These are phyloP conservation scores for Caloboletus firmus DNA, from an alignment of 1,284 basidiomycete species.

Conservation along the genomic window DNA sequence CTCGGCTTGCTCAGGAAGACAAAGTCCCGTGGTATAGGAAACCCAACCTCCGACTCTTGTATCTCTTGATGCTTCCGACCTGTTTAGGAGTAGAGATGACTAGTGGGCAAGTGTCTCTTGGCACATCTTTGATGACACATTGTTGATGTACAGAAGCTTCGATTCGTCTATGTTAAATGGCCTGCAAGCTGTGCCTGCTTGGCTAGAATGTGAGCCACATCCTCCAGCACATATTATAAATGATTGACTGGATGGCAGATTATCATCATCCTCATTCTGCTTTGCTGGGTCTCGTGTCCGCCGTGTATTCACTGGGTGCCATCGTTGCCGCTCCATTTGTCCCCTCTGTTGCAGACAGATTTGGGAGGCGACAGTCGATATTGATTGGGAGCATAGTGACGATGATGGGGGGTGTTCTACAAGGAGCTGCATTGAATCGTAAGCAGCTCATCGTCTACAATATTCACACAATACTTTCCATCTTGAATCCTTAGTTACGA, in stretches of 20 bases:
- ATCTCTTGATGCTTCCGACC: no score
- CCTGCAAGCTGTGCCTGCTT: constrained; percentile 21
- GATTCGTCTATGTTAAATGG: constrained; percentile 17
- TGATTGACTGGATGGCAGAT: constrained; percentile 6
- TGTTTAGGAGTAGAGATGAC: not conserved
- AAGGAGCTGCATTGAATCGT: constrained; percentile 13
- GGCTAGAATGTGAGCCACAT: constrained; percentile 18
- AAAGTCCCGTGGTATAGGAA: not conserved
- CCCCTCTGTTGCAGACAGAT: constrained; percentile 9
- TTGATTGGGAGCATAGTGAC: constrained; percentile 4
- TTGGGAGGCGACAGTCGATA: constrained; percentile 19
- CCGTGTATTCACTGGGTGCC: constrained; percentile 15
- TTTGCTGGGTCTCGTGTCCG: constrained; percentile 14
- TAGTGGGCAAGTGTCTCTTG: constrained; percentile 47
- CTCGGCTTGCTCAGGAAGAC: no score
- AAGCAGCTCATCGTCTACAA: not conserved
- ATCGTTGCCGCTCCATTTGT: constrained; percentile 11
- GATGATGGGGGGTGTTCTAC: constrained; percentile 10
- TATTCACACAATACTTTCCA: not conserved
- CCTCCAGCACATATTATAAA: not conserved
- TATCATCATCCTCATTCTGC: constrained; percentile 18
- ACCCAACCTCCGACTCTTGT: not conserved
- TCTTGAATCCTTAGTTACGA: constrained; percentile 4
- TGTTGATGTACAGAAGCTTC: constrained; percentile 3
- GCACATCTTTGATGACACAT: not conserved